Percentiles rank a stretch among this genome's conserved stretches.
Conservation (phyloP, 768 basidiomycete genomes). For the Phanerochaete carnosa region DNA sequence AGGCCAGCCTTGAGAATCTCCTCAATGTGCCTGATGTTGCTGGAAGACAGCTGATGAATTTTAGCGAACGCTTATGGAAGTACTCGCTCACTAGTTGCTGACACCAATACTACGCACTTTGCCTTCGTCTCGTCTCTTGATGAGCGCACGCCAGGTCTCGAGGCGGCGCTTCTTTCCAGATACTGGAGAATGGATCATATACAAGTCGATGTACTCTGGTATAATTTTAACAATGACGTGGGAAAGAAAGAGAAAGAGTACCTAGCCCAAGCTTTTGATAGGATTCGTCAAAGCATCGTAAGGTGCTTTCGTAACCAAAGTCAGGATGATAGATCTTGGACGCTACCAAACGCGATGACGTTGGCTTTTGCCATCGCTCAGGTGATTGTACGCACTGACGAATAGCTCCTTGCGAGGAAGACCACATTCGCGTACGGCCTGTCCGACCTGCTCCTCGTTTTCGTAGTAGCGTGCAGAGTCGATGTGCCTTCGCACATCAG, state of each 20-base stretch:
- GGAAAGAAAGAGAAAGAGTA: conserved; percentile 16
- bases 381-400: conserved; percentile 49
- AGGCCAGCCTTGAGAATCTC: conserved; percentile 65
- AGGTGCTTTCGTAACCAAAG: conserved; percentile 28
- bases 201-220: conserved; percentile 66
- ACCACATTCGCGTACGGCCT: conserved; percentile 53
- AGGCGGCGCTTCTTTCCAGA: conserved; percentile 64
- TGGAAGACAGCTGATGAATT: conserved; percentile 24
- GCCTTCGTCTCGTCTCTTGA: conserved; percentile 57
- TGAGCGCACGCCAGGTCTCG: conserved; percentile 66
- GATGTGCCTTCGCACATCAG: conserved; percentile 48
- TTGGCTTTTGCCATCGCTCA: neutral
- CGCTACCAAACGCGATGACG: conserved; percentile 44
- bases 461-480: conserved; percentile 70
- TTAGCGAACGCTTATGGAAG: neutral
- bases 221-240: neutral
- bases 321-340: conserved; percentile 61
- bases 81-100: conserved; percentile 67
- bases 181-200: conserved; percentile 73
- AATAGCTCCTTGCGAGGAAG: conserved; percentile 57
- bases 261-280: conserved; percentile 27
- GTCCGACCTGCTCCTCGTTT: conserved; percentile 61
- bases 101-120: conserved; percentile 76
- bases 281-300: conserved; percentile 25
- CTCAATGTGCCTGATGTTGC: conserved; percentile 68